phyloP scores from a whole-genome alignment of 495 filamentous ascomycete species.

The Aspergillus saccharolyticus region DNA sequence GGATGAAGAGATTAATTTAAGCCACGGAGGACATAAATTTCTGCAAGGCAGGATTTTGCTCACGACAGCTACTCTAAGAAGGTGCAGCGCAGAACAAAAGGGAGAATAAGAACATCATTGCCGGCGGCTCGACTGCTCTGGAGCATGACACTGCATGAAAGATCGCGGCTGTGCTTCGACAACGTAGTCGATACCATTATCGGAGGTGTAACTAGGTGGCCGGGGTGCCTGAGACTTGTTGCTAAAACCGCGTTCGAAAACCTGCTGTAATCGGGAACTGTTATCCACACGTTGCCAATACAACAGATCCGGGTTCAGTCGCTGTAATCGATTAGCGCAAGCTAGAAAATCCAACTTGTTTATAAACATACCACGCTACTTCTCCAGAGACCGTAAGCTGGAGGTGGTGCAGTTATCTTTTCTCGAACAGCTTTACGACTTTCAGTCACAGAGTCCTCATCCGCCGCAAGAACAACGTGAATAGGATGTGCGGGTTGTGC shows the following conservation, averaged over 20 bases:
- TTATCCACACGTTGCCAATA: constrained; percentile 66
- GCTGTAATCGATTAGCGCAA: constrained; percentile 34
- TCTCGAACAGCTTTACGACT: constrained; percentile 17
- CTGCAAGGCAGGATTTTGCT: neutral
- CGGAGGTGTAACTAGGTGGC: constrained; percentile 67
- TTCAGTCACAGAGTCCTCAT: constrained; percentile 51
- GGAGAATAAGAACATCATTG: constrained; percentile 1
- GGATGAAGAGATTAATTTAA: neutral
- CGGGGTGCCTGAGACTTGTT: constrained; percentile 31
- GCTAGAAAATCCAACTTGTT: neutral
- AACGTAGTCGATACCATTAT: constrained; percentile 66
- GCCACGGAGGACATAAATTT: neutral
- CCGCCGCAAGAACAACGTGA: constrained; percentile 54
- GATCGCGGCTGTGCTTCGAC: constrained; percentile 56
- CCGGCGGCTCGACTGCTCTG: constrained; percentile 2
- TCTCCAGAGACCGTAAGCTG: constrained; percentile 84
- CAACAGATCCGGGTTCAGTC: constrained; percentile 73
- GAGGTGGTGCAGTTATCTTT: constrained; percentile 56
- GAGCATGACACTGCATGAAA: constrained; percentile 32
- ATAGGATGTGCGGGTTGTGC: constrained; percentile 60
- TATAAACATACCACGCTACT: constrained; percentile 65
- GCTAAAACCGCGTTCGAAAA: constrained; percentile 13
- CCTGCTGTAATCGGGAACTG: constrained; percentile 6
- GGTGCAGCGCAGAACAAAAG: neutral
- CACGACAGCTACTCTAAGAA: neutral